Evolutionary conservation across 2,329 filamentous ascomycete species (phyloP), one percentile per base, ranked within the genome.

Genomic region (Cordyceps farinosa): DNA sequence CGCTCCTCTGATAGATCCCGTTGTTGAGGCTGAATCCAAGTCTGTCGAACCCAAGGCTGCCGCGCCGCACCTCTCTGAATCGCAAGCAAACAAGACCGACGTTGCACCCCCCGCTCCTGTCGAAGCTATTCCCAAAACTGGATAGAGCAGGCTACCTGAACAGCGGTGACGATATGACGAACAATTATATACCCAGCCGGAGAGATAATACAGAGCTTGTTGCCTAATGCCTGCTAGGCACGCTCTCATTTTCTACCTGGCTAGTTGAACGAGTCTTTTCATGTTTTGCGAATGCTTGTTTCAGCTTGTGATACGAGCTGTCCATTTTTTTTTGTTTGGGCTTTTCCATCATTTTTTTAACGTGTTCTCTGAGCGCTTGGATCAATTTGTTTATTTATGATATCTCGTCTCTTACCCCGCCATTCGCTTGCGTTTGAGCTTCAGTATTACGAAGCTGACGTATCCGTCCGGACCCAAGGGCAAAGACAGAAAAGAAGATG

Each of bases 91-190:
- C n/a, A 34, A 48, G 6, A 36, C 32, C 9, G 52, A 53, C 40
- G 32, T 38, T 34, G 30, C 51, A 3, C 15, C 60, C 22, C 7
- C 42, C 22, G 11, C 22, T 8, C 13, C 51, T 29, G 32, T 45
- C 9, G 52, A 62, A 50, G 22, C 60, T 22, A 42, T 34, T 44
- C 13, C 3, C 53, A 65, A 36, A 42, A 45, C 59, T 2, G 60
- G 42, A 10, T 53, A 61, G 9, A 38, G 17, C 17, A 30, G 29
- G 22, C 22, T 36, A 45, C 40, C 44, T 9, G 30, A 47, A 13
- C 30, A 38, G 44, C 13, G 34, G 56, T 50, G 22, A 65, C 61
- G 17, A 57, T 52, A 36, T 65, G 61, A 48, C 65, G 61, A 40
- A 61, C 44, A 45, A 53, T 57, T 53, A 44, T 57, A 13, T 54